A percentile compares a stretch with the other conserved stretches of the same genome.
These are phyloP conservation scores for Colletotrichum endophyticum DNA, from an alignment of 2,329 filamentous ascomycete species.

Conservation along the genomic window DNA sequence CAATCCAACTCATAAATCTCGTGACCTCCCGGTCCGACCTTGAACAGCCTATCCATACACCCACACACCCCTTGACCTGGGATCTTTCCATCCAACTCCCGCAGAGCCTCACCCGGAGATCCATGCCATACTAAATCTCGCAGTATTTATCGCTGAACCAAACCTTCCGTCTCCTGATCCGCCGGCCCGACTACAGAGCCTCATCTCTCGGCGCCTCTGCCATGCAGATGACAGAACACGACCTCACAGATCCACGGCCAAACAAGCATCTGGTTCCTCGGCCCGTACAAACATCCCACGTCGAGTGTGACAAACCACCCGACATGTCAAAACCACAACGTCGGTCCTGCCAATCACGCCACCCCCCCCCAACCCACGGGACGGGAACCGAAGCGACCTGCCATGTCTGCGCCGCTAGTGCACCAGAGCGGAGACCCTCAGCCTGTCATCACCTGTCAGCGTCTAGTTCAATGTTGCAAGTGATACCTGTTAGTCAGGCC, in stretches of 20 bases:
- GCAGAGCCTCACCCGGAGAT: not conserved
- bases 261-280: not conserved
- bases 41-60: not conserved
- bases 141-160: not conserved
- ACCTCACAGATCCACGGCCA: not conserved
- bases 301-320: not conserved
- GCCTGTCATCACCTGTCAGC: not conserved
- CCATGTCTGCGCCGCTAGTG: not conserved
- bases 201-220: not conserved
- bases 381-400: not conserved
- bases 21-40: not conserved
- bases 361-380: not conserved
- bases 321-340: not conserved
- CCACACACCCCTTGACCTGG: not conserved
- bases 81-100: not conserved
- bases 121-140: not conserved
- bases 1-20: not conserved
- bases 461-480: not conserved
- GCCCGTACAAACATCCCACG: not conserved
- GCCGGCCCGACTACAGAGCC: not conserved
- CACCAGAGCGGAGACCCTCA: not conserved
- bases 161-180: not conserved
- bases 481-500: constrained; percentile 1
- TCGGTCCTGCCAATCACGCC: constrained; percentile 2
- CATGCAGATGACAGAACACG: not conserved